Conservation (phyloP, 108 stramenopile genomes). For the Fragilariopsis cylindrus region DNA sequence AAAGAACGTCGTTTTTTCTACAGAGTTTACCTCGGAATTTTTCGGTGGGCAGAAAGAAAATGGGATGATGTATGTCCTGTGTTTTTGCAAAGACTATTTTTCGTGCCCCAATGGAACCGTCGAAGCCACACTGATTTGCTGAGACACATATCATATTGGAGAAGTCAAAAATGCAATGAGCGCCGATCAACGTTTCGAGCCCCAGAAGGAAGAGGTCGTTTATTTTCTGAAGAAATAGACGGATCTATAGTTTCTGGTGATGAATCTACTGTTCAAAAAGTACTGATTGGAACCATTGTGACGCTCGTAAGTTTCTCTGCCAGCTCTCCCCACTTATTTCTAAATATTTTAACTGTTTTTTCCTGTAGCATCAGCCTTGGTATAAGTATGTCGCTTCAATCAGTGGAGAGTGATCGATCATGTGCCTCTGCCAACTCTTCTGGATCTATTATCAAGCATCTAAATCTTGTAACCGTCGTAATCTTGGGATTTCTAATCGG, state of each 20-base stretch:
- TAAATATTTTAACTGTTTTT: conserved; percentile 63
- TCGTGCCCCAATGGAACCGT: conserved; percentile 57
- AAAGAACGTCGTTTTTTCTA: not conserved
- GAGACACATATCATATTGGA: conserved; percentile 41
- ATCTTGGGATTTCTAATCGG: conserved; percentile 55
- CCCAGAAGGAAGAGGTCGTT: conserved; percentile 32
- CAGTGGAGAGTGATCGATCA: conserved; percentile 51
- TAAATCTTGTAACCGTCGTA: conserved; percentile 46
- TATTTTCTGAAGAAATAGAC: conserved; percentile 25
- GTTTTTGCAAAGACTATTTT: conserved; percentile 50
- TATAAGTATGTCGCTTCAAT: conserved; percentile 59
- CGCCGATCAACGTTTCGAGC: conserved; percentile 36
- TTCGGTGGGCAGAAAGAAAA: conserved; percentile 4
- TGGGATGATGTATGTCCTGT: conserved; percentile 61
- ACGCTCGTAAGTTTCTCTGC: conserved; percentile 52
- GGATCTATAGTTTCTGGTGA: conserved; percentile 21
- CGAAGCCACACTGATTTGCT: conserved; percentile 40
- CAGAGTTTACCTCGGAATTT: not conserved
- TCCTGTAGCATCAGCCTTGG: conserved; percentile 51
- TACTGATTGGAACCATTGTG: conserved; percentile 40
- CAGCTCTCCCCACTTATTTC: conserved; percentile 60
- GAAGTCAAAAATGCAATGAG: conserved; percentile 45
- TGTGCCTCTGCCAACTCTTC: conserved; percentile 25
- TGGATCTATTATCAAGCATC: conserved; percentile 44
- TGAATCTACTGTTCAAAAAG: conserved; percentile 31